Base-by-base conservation (phyloP, 371 early-diverging fungal genomes). In the Mucor saturninus region DNA sequence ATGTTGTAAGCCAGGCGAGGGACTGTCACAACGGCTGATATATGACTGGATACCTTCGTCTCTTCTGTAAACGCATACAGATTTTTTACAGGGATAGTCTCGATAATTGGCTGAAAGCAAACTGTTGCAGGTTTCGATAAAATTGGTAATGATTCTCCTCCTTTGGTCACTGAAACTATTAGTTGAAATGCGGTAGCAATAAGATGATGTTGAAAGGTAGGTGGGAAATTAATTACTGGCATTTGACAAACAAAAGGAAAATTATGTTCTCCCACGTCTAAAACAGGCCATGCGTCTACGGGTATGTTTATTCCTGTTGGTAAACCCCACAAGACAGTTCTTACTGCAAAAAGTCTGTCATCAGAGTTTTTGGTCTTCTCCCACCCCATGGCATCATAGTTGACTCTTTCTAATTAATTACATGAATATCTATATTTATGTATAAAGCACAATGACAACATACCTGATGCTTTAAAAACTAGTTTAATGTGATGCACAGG, bases 141-240 rank as follows among this genome's bases (percentile, higher is more conserved):
- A 46, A 64, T 61, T 7, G 67, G 63, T 4, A 43, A 5, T 5
- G 62, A 7, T 5, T 56, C 52, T 2, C 59, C 56, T 1, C 56
- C 62, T 62, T 64, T 57, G 2, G 63, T 64, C 5, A 74, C 43
- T 10, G 64, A 65, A 0, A 68, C 75, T 28, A 74, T 37, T 56
- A 71, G 37, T 13, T 56, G 52, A 37, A 71, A 71, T 10, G 60
- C 49, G 30, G 54, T 68, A 5, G 68, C 67, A 35, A 74, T 62
- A 15, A 67, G 54, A 40, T 73, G 65, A 38, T 71, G 68, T 5
- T 71, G 63, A 54, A 71, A 65, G 9, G 68, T 62, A 28, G 75
- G 75, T 5, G 75, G 75, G 32, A 54, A 74, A 29, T 74, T 74
- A 13, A 74, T 61, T 0, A 74, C 61, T 10, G 75, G 75, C 72